Evolutionary conservation across 192 early-diverging fungal species (phyloP).

Genomic region (Coemansia sp.): DNA sequence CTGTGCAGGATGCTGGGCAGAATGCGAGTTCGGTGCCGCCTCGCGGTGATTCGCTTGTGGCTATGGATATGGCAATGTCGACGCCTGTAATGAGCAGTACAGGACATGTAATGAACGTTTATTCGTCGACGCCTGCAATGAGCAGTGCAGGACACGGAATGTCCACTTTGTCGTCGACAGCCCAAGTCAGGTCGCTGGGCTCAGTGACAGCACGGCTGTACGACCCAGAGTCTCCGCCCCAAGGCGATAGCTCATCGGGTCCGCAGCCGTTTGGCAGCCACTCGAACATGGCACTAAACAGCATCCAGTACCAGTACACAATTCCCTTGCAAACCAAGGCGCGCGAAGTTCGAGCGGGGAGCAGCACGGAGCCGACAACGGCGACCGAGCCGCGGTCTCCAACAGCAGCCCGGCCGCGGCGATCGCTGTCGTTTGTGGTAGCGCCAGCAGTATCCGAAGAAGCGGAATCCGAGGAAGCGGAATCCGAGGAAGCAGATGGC

Average conservation of each 20-base stretch:
- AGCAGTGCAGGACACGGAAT: background rate
- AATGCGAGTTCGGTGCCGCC: slow-evolving; percentile 16
- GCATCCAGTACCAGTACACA: slow-evolving; percentile 49
- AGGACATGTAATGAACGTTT: background rate
- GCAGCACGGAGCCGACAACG: background rate
- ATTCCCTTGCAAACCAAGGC: background rate
- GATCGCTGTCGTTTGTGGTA: slow-evolving; percentile 44
- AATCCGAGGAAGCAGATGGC: background rate
- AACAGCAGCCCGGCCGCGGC: slow-evolving; percentile 29
- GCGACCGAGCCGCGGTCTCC: slow-evolving; percentile 2
- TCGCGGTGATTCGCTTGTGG: slow-evolving; percentile 35
- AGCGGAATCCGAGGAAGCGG: background rate
- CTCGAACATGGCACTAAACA: slow-evolving; percentile 34
- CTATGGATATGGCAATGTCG: slow-evolving; percentile 30
- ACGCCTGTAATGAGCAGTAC: slow-evolving; percentile 18
- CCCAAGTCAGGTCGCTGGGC: slow-evolving; percentile 25
- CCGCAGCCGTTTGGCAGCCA: slow-evolving; percentile 4
- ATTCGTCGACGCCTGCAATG: background rate
- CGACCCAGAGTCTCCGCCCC: slow-evolving; percentile 25
- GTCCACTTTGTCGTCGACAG: background rate
- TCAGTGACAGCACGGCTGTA: slow-evolving; percentile 48
- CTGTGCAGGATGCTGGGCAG: background rate
- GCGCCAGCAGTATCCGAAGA: background rate
- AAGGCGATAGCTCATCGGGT: background rate
- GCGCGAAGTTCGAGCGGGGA: background rate